These are phyloP conservation scores for Trichophyton rubrum DNA, from an alignment of 2,329 filamentous ascomycete genomes.

Conservation along the genomic window DNA sequence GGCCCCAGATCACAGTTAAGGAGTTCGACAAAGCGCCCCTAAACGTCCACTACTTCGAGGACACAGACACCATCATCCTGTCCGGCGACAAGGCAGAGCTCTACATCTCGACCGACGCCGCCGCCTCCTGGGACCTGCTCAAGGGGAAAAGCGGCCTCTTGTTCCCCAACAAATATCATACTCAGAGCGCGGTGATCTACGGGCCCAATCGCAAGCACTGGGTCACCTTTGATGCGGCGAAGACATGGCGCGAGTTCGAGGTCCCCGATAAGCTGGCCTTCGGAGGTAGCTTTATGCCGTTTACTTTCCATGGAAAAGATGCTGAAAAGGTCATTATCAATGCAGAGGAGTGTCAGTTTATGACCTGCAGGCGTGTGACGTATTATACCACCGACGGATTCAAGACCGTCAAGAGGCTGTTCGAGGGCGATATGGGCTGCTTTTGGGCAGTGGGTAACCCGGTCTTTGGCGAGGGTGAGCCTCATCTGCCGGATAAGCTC, in stretches of 20 bases:
- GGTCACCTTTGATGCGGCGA: constrained; percentile 69
- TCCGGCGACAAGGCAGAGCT: constrained; percentile 45
- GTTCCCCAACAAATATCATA: constrained; percentile 65
- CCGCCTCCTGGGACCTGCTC: constrained; percentile 58
- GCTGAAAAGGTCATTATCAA: constrained; percentile 78
- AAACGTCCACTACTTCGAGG: constrained; percentile 79
- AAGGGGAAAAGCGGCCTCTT: constrained; percentile 43
- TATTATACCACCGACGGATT: constrained; percentile 83
- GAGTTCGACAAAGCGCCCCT: constrained; percentile 54
- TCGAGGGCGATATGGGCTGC: constrained; percentile 60
- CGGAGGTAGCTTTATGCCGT: constrained; percentile 37
- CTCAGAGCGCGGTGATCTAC: constrained; percentile 66
- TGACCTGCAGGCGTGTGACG: constrained; percentile 50
- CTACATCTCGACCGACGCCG: constrained; percentile 70
- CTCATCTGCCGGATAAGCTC: constrained; percentile 48
- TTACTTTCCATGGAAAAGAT: constrained; percentile 74
- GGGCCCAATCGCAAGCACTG: constrained; percentile 60
- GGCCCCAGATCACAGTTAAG: constrained; percentile 53
- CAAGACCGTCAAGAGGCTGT: constrained; percentile 51
- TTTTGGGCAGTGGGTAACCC: constrained; percentile 73
- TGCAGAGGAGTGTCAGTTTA: constrained; percentile 48
- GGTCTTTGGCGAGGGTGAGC: constrained; percentile 46
- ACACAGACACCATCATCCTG: constrained; percentile 68
- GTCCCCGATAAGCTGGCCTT: constrained; percentile 29
- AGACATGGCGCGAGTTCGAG: constrained; percentile 66